These are phyloP conservation scores for Blastobotrys peoriensis DNA, from an alignment of 805 yeast genomes.

Conservation along the genomic window DNA sequence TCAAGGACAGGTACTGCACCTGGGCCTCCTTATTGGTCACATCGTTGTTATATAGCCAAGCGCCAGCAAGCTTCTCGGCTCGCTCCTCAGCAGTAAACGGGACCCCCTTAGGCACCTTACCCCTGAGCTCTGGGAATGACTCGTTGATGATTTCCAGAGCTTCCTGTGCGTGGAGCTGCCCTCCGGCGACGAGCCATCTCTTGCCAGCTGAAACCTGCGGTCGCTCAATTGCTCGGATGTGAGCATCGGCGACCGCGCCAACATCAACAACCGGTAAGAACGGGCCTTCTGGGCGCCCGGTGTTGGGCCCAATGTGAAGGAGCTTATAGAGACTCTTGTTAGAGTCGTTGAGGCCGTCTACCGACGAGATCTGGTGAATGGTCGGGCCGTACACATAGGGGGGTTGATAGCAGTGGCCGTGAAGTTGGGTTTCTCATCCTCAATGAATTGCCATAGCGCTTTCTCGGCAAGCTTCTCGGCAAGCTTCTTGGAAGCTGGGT, in stretches of 20 bases:
- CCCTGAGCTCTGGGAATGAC: conserved; percentile 14
- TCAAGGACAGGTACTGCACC: background rate
- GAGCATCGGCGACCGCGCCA: conserved; percentile 58
- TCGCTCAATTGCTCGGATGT: conserved; percentile 44
- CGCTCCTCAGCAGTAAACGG: background rate
- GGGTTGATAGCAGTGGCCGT: conserved; percentile 26
- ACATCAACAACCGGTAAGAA: conserved; percentile 40
- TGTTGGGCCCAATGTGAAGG: conserved; percentile 20
- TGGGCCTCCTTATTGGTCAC: background rate
- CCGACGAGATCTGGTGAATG: conserved; percentile 20
- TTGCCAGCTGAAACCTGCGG: conserved; percentile 19
- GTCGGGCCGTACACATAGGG: conserved; percentile 29
- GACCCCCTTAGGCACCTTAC: background rate
- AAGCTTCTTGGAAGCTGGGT: conserved; percentile 40
- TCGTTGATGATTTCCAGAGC: conserved; percentile 12
- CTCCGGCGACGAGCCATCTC: conserved; percentile 25
- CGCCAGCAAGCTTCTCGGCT: background rate
- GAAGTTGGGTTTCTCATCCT: conserved; percentile 20
- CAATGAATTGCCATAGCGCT: conserved; percentile 49
- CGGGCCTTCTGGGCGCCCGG: conserved; percentile 19
- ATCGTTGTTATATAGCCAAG: background rate
- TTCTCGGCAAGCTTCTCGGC: conserved; percentile 55
- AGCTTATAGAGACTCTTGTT: conserved; percentile 30
- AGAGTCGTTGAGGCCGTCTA: conserved; percentile 34
- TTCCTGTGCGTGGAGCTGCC: conserved; percentile 12